Base-by-base conservation (phyloP, 257 asterid genomes). In the Solanum rostratum region DNA sequence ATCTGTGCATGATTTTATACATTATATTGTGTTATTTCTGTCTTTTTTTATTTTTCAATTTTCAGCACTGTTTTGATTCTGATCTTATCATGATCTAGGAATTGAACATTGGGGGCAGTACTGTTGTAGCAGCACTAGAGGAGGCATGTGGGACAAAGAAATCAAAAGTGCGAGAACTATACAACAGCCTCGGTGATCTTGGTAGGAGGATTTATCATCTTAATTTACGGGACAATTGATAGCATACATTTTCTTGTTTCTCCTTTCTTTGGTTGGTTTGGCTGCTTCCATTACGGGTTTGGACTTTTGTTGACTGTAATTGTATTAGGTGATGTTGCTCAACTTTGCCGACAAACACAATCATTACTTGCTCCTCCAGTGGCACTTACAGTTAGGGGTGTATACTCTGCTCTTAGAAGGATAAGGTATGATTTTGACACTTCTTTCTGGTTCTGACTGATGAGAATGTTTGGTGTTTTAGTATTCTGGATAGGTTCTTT, bases 291-390 rank as follows among this genome's bases (percentile, higher is more conserved):
- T 76, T 3, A 50, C 5, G 24, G 62, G 62, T 45, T 50, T 76
- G 62, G n/a, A 16, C 27, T 20, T 20, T 45, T 76, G 41, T 70
- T 79, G 86, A 71, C 84, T 79, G 55, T 84, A 65, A 83, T 18
- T 86, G 85, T 63, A 90, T 93, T 88, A 95, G 99, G 99, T 89
- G 99, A 95, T 92, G 99, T 93, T 91, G 97, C 99, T 86, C 95
- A 94, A 89, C 93, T 91, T 88, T 95, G 95, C 90, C 95, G 98
- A 69, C 97, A 92, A 90, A 94, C 90, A 65, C 98, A 95, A 85
- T 88, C 95, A 66, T 92, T 92, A 78, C 97, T 94, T 88, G 97
- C 94, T 84, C 93, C 97, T 70, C 97, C 96, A 82, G 85, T 97
- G 83, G 88, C 89, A 30, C 96, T 95, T 85, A 92, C 99, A 66